Percentiles rank a stretch among this genome's conserved stretches.
These are phyloP conservation scores for Alliaria petiolata DNA, from an alignment of 345 rosid species.

Conservation along the genomic window DNA sequence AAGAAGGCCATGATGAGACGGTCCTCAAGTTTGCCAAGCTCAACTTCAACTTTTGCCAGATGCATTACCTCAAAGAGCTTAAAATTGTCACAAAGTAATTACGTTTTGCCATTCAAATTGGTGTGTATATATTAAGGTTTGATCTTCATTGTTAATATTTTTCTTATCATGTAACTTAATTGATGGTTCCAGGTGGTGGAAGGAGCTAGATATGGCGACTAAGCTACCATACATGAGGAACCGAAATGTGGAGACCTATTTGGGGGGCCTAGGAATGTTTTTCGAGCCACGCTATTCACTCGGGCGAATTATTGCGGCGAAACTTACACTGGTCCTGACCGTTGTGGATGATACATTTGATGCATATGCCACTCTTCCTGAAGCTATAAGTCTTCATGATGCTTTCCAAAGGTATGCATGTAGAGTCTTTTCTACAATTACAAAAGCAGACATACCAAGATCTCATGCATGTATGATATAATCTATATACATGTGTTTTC, in stretches of 20 bases:
- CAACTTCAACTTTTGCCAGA: neutral
- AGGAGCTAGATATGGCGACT: neutral
- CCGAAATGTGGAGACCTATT: neutral
- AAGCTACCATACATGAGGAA: conserved; percentile 1
- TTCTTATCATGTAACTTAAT: neutral
- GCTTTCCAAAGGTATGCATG: neutral
- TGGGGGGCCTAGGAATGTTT: neutral
- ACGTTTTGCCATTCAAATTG: neutral
- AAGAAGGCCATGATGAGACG: neutral
- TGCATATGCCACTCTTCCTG: conserved; percentile 9
- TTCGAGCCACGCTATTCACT: conserved; percentile 11
- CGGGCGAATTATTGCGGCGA: neutral
- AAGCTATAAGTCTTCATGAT: neutral
- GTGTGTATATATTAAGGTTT: neutral
- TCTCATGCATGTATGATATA: neutral
- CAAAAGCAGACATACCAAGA: neutral
- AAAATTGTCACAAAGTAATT: neutral
- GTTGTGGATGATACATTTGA: conserved; percentile 10
- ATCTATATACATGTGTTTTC: no score
- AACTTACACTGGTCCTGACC: neutral
- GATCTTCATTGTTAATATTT: neutral
- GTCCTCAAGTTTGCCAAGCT: neutral
- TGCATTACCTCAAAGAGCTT: neutral
- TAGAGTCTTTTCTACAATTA: neutral
- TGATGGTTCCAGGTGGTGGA: neutral